Conservation (phyloP, 495 filamentous ascomycete species). For the Tuber indicum region DNA sequence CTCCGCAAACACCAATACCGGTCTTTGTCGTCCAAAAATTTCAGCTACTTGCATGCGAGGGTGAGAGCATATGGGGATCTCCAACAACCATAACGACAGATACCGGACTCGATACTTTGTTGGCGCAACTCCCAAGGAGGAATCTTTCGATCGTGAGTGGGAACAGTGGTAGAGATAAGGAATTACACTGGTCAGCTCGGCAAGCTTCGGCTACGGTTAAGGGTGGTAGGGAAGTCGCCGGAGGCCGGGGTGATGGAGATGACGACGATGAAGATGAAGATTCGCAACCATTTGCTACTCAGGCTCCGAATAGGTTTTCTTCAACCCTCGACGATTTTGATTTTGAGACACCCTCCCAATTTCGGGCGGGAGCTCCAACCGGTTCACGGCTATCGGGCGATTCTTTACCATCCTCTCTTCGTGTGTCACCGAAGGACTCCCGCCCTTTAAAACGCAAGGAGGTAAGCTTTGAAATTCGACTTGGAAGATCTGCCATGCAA, state of each 20-base stretch:
- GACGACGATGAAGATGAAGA: slow-evolving; percentile 12
- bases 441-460: slow-evolving; percentile 31
- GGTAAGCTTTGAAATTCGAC: slow-evolving; percentile 18
- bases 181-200: not conserved
- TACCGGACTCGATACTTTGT: not conserved
- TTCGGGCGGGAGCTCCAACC: not conserved
- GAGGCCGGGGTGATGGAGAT: not conserved
- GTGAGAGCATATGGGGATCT: not conserved
- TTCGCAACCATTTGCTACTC: slow-evolving; percentile 27
- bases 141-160: not conserved
- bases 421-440: slow-evolving; percentile 50
- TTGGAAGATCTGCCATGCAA: not conserved
- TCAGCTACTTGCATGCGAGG: not conserved
- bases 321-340: slow-evolving; percentile 28
- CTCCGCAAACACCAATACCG: not conserved
- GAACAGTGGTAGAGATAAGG: not conserved
- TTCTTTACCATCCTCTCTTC: slow-evolving; percentile 11
- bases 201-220: not conserved
- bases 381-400: not conserved
- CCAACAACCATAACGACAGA: not conserved
- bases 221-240: not conserved
- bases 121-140: not conserved
- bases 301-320: slow-evolving; percentile 19
- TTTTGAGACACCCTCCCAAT: slow-evolving; percentile 2
- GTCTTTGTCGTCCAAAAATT: not conserved